Evolutionary conservation across 1,284 basidiomycete species (phyloP).

Genomic region (Cutaneotrichosporon mucoides): DNA sequence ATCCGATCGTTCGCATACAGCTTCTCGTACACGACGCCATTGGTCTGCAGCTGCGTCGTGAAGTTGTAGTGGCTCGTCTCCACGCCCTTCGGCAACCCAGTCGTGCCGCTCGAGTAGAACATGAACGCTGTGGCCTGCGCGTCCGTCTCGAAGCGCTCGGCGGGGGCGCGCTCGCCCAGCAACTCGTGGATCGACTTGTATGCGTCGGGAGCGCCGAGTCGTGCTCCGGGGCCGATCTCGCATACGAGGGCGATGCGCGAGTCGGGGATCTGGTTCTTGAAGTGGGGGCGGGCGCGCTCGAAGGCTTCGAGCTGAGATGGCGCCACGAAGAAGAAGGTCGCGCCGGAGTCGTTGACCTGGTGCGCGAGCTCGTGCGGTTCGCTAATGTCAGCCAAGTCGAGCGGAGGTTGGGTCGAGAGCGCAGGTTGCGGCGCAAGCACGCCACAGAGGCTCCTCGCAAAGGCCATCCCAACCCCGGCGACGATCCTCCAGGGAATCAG

Average conservation of each 20-base stretch:
- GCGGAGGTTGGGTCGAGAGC: no score
- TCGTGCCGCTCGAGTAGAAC: slow-evolving; percentile 65
- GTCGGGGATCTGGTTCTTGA: slow-evolving; percentile 13
- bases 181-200: slow-evolving; percentile 9
- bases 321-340: slow-evolving; percentile 57
- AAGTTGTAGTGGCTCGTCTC: slow-evolving; percentile 64
- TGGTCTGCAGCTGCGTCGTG: slow-evolving; percentile 36
- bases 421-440: no score
- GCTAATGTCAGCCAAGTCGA: background rate
- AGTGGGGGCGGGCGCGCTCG: slow-evolving; percentile 28
- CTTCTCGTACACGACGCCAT: background rate
- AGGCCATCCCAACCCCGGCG: no score
- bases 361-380: slow-evolving; percentile 31
- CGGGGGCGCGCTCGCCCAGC: background rate
- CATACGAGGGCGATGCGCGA: slow-evolving; percentile 31
- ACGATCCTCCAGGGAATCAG: background rate
- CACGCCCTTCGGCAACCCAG: slow-evolving; percentile 47
- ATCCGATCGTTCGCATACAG: slow-evolving; percentile 4
- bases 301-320: slow-evolving; percentile 51
- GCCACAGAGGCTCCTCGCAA: no score
- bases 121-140: slow-evolving; percentile 35
- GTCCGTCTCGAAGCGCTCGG: slow-evolving; percentile 2
- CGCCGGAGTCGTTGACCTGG: slow-evolving; percentile 54
- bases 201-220: slow-evolving; percentile 2
- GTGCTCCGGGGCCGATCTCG: background rate